Evolutionary conservation across 768 basidiomycete genomes (phyloP), one percentile per base, ranked within the genome.

Genomic region (Mycena sanguinolenta): DNA sequence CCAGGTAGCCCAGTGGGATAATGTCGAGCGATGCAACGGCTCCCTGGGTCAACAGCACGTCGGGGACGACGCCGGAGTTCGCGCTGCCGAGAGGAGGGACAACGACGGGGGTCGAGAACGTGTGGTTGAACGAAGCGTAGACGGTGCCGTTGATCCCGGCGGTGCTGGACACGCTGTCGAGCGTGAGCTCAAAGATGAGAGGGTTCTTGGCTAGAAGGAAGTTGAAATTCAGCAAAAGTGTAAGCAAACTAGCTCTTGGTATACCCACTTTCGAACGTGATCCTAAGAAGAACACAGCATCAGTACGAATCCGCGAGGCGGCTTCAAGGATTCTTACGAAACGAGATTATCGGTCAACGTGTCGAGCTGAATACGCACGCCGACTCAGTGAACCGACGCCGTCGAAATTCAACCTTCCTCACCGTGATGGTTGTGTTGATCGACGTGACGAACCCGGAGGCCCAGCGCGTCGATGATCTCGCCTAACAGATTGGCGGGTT

Each of bases 81-180:
- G 86, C 87, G 1, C 84, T 87, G 54, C 85, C 83, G 34, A 84
- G 77, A 36, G 85, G 82, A 14, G 87, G 83, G 3, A 90, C 85
- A 25, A 89, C 80, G 50, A 89, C 81, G 53, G 88, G 88, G 46
- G 73, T 80, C 63, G 83, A 74, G 81, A 92, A 92, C 5, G 83
- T 81, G 70, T 90, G 87, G 70, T 86, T 83, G 77, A 92, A 92
- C 52, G 83, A 82, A 23, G 91, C 90, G 73, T 84, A 92, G 38
- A 81, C 83, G 42, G 85, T 84, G 17, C 84, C 86, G 65, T 90
- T 84, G 58, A 92, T 78, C 0, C 86, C 85, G 4, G 85, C 85
- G 58, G 84, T 76, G 64, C 81, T 79, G 60, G 77, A 77, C 25
- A 87, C 80, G 62, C 78, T 76, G 70, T 86, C 82, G 70, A 88